Evolutionary conservation across 345 rosid genomes (phyloP).

Genomic region (Ceriops decandra): DNA sequence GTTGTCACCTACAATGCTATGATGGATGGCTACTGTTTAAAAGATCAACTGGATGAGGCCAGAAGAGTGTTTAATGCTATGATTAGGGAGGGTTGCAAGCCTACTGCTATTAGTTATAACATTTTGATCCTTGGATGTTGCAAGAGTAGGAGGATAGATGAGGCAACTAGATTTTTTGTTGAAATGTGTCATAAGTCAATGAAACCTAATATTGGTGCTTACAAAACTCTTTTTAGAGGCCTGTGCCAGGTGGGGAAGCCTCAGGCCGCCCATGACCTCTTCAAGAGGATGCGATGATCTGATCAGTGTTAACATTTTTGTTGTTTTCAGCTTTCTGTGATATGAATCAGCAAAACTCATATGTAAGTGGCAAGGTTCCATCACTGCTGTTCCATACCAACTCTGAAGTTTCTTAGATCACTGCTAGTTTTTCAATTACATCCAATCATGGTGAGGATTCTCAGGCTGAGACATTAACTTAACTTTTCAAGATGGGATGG

Average conservation of each 20-base stretch:
- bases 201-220: too few species aligned
- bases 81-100: not conserved
- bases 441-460: conserved; percentile 52
- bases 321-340: conserved; percentile 56
- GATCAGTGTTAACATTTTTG: not conserved
- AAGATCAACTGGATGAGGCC: conserved; percentile 3
- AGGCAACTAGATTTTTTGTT: not conserved
- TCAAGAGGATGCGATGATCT: too few species aligned
- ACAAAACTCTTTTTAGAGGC: too few species aligned
- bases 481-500: conserved; percentile 43
- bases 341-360: conserved; percentile 40
- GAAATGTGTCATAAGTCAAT: too few species aligned
- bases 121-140: too few species aligned
- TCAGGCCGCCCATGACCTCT: too few species aligned
- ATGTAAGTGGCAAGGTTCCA: conserved; percentile 34
- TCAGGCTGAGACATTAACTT: conserved; percentile 30
- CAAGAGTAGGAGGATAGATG: not conserved
- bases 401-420: conserved; percentile 43
- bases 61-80: not conserved
- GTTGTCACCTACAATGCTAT: not conserved
- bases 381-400: conserved; percentile 28
- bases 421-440: conserved; percentile 42
- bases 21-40: not conserved
- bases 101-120: not conserved
- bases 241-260: conserved; percentile 41